Evolutionary conservation across 1,284 basidiomycete genomes (phyloP).

Genomic region (Athelia sp.): DNA sequence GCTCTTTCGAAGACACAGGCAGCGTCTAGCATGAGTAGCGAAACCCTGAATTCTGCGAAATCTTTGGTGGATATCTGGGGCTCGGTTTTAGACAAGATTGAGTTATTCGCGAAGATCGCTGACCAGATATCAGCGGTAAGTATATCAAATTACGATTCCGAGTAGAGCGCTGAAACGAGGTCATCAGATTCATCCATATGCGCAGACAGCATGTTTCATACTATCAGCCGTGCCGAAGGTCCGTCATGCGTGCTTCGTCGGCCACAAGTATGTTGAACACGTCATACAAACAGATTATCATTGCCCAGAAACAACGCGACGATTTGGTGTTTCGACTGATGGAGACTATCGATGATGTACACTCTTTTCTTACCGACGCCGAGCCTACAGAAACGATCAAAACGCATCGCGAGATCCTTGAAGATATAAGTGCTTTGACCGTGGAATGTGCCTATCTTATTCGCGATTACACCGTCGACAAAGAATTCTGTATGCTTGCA

Average conservation of each 20-base stretch:
- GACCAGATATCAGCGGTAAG: background rate
- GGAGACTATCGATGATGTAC: background rate
- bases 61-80: background rate
- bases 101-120: background rate
- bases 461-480: conserved; percentile 10
- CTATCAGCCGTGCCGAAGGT: background rate
- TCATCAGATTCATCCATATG: background rate
- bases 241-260: background rate
- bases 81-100: background rate
- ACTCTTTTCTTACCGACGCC: background rate
- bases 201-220: background rate
- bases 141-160: too few species aligned
- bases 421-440: conserved; percentile 6
- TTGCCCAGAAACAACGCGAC: background rate
- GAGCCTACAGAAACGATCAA: conserved; percentile 1
- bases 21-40: too few species aligned
- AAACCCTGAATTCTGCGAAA: too few species aligned
- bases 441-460: conserved; percentile 14
- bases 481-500: conserved; percentile 8
- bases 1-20: too few species aligned
- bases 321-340: background rate
- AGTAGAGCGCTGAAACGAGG: background rate
- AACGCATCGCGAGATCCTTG: conserved; percentile 6
- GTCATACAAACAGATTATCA: background rate
- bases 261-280: background rate